Base-by-base conservation (phyloP, 1,284 basidiomycete genomes). In the Cutaneotrichosporon sp. region DNA sequence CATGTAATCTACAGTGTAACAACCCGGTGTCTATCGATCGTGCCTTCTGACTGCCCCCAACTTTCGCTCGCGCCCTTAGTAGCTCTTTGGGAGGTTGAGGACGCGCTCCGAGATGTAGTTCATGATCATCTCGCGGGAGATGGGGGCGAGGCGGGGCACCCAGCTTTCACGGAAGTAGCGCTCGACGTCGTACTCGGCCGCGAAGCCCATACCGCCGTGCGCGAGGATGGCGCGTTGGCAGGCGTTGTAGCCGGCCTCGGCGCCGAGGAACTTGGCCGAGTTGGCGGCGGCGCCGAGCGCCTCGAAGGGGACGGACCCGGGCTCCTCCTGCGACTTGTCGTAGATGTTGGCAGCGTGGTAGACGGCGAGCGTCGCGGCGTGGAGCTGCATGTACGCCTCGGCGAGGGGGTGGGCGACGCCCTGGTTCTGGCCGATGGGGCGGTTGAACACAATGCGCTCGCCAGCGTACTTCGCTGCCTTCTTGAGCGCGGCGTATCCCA, bases 351-450 rank as follows among this genome's bases (percentile, higher is more conserved):
- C 56, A 35, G 53, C 56, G 56, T 58, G 56, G 56, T 58, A 58
- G 20, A 50, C 49, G 7, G 53, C 23, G 15, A 50, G 35, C 2
- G 49, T 23, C 7, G 56, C 56, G 17, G 55, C 58, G 34, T 60
- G 53, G n/a, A 58, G 43, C 44, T 58, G 53, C 46, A 55, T 51
- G 49, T 55, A 59, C 21, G 58, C 55, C 36, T 57, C 61, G 18
- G 54, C 58, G 40, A 58, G 54, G 26, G 61, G 61, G 52, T 58
- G 56, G n/a, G 58, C 52, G 42, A 57, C 38, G 26, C 52, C 52
- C 53, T 62, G 60, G 54, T 59, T 58, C 37, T 52, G 39, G 18
- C 51, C 55, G 44, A 55, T 59, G 20, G 54, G 54, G 45, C 59
- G 56, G 54, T 46, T 46, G 18, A 58, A 62, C 26, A 59, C 55